These are phyloP conservation scores for Pseudozyma sp. DNA, from an alignment of 1,284 basidiomycete species.

Conservation along the genomic window DNA sequence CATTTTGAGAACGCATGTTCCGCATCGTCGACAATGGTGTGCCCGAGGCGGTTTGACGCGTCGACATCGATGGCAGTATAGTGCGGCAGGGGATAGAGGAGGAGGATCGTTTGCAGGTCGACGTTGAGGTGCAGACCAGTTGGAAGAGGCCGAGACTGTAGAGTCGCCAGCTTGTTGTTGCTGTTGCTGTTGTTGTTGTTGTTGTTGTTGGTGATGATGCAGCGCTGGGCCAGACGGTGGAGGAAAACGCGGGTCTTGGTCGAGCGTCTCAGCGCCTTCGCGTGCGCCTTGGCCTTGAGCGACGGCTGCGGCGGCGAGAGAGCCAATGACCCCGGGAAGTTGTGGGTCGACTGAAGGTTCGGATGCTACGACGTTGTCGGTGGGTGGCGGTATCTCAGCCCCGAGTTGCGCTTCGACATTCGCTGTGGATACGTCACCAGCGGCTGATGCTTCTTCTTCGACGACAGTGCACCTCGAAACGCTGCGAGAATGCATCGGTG, in stretches of 20 bases:
- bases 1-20: conserved; percentile 78
- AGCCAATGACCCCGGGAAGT: conserved; percentile 24
- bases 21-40: conserved; percentile 82
- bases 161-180: not conserved
- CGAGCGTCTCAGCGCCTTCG: conserved; percentile 4
- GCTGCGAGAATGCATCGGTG: conserved; percentile 13
- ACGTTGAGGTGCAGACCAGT: conserved; percentile 26
- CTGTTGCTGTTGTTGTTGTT: not conserved
- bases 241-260: not conserved
- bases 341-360: conserved; percentile 16
- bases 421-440: conserved; percentile 10
- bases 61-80: conserved; percentile 67
- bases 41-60: conserved; percentile 78
- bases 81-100: conserved; percentile 29
- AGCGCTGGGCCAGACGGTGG: no score
- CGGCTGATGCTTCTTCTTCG: conserved; percentile 3
- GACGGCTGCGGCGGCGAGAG: conserved; percentile 19
- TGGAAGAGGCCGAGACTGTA: not conserved
- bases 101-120: conserved; percentile 30
- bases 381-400: not conserved
- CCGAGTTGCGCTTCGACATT: conserved; percentile 15
- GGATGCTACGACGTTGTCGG: conserved; percentile 3
- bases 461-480: conserved; percentile 9
- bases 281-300: conserved; percentile 17
- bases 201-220: no score